Evolutionary conservation across 352 stramenopile genomes (phyloP).

Genomic region (Peronospora farinosa): DNA sequence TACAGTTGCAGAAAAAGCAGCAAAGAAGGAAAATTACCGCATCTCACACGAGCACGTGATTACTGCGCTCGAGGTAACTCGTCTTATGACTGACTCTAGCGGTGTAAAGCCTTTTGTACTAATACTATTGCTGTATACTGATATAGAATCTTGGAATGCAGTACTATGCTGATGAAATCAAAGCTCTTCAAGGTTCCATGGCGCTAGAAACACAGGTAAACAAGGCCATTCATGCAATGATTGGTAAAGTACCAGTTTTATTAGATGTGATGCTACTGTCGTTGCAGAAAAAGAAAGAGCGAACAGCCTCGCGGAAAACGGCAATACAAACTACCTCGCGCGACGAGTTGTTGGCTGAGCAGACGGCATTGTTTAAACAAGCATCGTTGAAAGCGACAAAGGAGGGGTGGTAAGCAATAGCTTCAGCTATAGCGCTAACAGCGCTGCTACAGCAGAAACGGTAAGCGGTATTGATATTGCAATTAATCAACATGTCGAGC

Average conservation of each 20-base stretch:
- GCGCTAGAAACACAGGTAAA: conserved; percentile 29
- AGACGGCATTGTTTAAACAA: conserved; percentile 69
- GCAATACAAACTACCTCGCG: conserved; percentile 27
- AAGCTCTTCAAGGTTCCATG: conserved; percentile 27
- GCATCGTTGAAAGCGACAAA: conserved; percentile 48
- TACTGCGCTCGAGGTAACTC: conserved; percentile 44
- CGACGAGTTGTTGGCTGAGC: conserved; percentile 61
- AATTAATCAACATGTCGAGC: background rate
- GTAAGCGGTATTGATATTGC: conserved; percentile 4
- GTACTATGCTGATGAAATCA: conserved; percentile 28
- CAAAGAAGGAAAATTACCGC: conserved; percentile 67
- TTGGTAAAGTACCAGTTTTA: no score
- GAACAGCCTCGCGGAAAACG: conserved; percentile 33
- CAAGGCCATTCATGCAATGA: background rate
- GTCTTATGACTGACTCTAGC: background rate
- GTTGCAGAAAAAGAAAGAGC: conserved; percentile 39
- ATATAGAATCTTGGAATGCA: conserved; percentile 36
- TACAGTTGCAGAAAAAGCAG: conserved; percentile 32
- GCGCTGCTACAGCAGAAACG: background rate
- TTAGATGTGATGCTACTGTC: background rate
- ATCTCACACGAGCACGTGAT: conserved; percentile 54
- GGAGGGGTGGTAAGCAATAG: conserved; percentile 51
- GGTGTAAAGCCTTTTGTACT: background rate
- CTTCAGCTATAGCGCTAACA: background rate
- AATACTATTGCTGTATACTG: background rate